Percentiles rank a stretch among this genome's conserved stretches.
These are phyloP conservation scores for Coniella lustricola DNA, from an alignment of 2,329 filamentous ascomycete species.

Conservation along the genomic window DNA sequence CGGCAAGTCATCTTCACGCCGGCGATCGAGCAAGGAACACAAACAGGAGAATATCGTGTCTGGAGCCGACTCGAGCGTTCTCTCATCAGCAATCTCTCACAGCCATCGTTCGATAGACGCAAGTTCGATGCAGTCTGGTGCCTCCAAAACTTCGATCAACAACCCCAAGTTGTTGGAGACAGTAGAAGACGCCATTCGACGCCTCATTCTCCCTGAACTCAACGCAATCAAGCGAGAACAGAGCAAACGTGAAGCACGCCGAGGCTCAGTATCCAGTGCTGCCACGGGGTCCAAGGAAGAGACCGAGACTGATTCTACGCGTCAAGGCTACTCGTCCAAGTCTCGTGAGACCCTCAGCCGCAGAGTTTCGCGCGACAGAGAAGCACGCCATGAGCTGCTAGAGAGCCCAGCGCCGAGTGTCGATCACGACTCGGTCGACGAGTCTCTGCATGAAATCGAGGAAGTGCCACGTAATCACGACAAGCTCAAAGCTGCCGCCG, in stretches of 20 bases:
- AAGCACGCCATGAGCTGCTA: slow-evolving; percentile 48
- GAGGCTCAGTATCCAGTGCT: slow-evolving; percentile 56
- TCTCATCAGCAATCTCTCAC: slow-evolving; percentile 46
- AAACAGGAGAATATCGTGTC: slow-evolving; percentile 47
- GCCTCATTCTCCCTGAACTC: slow-evolving; percentile 84
- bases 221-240: slow-evolving; percentile 87
- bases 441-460: slow-evolving; percentile 32
- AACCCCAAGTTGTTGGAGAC: slow-evolving; percentile 87
- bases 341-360: slow-evolving; percentile 42
- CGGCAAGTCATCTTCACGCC: slow-evolving; percentile 38
- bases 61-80: slow-evolving; percentile 45
- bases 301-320: slow-evolving; percentile 51
- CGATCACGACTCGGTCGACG: slow-evolving; percentile 40
- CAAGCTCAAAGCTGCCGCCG: slow-evolving; percentile 36
- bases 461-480: slow-evolving; percentile 41
- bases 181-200: slow-evolving; percentile 86
- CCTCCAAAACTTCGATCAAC: slow-evolving; percentile 69
- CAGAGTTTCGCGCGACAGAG: slow-evolving; percentile 41
- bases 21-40: slow-evolving; percentile 42
- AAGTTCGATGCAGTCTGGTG: slow-evolving; percentile 43
- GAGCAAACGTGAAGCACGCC: slow-evolving; percentile 65
- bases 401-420: slow-evolving; percentile 41
- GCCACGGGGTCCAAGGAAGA: slow-evolving; percentile 50
- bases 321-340: slow-evolving; percentile 41
- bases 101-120: slow-evolving; percentile 51